phyloP scores from a whole-genome alignment of 805 yeast species.

The Zygoascus biomembranicola region DNA sequence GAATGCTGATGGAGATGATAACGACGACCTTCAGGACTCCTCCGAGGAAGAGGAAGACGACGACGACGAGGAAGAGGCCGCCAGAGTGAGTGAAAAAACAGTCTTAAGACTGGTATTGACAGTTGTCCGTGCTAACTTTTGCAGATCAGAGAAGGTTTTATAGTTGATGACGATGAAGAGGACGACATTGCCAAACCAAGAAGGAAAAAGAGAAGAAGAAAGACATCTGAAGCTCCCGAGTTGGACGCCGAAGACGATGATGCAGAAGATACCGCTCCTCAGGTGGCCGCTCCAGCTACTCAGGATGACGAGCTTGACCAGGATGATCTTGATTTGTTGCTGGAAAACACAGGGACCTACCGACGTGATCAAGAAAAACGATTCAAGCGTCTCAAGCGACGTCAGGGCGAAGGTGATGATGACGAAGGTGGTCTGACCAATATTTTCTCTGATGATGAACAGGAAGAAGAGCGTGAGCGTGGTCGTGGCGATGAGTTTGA shows the following conservation, averaged over 20 bases:
- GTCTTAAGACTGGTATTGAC: too few species aligned
- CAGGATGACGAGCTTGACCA: conserved; percentile 72
- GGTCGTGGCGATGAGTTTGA: conserved; percentile 58
- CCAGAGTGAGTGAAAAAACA: conserved; percentile 31
- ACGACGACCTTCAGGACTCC: conserved; percentile 50
- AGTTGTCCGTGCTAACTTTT: too few species aligned
- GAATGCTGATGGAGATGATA: conserved; percentile 39
- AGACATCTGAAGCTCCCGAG: conserved; percentile 3
- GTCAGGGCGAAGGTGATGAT: conserved; percentile 33
- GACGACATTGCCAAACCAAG: conserved; percentile 22
- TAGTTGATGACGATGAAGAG: conserved; percentile 87
- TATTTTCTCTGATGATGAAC: conserved; percentile 56
- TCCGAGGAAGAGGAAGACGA: conserved; percentile 90
- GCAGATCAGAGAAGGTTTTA: conserved; percentile 80
- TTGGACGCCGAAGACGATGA: conserved; percentile 10
- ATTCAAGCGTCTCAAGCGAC: conserved; percentile 74
- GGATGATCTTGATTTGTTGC: conserved; percentile 84
- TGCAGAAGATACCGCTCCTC: conserved; percentile 8
- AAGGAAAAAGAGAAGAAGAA: conserved; percentile 18
- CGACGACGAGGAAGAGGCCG: conserved; percentile 85
- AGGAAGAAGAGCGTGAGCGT: conserved; percentile 22
- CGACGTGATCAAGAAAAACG: conserved; percentile 29
- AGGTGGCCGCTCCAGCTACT: conserved; percentile 9
- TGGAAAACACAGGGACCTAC: conserved; percentile 72
- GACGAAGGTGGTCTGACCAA: conserved; percentile 37